Evolutionary conservation across 768 basidiomycete species (phyloP).

Genomic region (Gymnopilus junonius): DNA sequence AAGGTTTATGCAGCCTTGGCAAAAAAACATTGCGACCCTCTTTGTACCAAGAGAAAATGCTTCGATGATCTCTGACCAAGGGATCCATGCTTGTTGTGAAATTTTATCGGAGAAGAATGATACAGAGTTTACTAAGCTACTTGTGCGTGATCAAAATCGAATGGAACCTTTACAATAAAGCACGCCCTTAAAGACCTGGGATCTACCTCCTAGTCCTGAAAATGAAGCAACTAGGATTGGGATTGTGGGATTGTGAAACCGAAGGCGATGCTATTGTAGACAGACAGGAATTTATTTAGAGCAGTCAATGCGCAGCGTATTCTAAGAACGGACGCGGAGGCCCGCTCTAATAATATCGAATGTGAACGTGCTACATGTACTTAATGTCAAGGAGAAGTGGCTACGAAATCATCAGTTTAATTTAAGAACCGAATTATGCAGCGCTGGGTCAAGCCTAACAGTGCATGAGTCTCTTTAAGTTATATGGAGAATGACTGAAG

Average conservation of each 20-base stretch:
- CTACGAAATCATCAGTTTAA: background rate
- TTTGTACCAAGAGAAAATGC: no score
- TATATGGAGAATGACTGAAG: no score
- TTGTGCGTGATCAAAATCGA: no score
- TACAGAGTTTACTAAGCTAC: no score
- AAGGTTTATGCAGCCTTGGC: no score
- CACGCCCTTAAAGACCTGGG: no score
- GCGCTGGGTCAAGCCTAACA: background rate
- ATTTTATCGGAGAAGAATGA: no score
- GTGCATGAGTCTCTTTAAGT: background rate
- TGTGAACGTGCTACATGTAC: background rate
- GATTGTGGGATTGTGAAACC: background rate
- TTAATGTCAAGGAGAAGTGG: background rate
- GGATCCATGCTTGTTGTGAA: no score
- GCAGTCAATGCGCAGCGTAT: background rate
- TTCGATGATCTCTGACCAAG: no score
- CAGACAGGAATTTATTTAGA: background rate
- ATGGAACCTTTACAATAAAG: no score
- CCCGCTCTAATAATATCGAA: background rate
- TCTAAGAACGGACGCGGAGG: background rate
- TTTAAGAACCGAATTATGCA: background rate
- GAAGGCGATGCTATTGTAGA: background rate
- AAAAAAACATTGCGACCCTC: no score
- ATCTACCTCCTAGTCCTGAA: background rate
- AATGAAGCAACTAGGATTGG: background rate